A percentile compares a stretch with the other conserved stretches of the same genome.
Evolutionary conservation across 108 stramenopile genomes (phyloP).

Genomic region (Mediolabrus comicus): DNA sequence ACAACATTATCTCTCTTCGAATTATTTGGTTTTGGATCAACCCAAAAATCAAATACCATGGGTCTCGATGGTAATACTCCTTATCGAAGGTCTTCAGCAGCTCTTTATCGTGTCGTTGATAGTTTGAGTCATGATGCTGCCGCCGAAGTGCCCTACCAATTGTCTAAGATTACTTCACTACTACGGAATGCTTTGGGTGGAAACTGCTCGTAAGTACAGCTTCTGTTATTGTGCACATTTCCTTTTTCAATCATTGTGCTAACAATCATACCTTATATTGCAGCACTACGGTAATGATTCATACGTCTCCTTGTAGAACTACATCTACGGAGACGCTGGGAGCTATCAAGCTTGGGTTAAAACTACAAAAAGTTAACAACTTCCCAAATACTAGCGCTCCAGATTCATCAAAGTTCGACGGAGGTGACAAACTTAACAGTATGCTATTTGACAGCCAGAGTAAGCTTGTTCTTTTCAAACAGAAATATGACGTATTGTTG

Average conservation of each 20-base stretch:
- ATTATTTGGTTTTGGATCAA: neutral
- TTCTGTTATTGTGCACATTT: too few relatives aligned
- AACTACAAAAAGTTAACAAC: conserved; percentile 6
- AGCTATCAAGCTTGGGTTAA: conserved; percentile 11
- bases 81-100: neutral
- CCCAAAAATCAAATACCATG: neutral
- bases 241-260: too few relatives aligned
- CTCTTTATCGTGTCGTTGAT: conserved; percentile 4
- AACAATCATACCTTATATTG: too few relatives aligned
- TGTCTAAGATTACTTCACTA: conserved; percentile 9
- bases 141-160: neutral
- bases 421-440: neutral
- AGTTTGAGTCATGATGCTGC: neutral
- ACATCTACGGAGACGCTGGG: conserved; percentile 1
- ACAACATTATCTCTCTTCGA: neutral
- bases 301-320: conserved; percentile 10
- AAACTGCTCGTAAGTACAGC: too few relatives aligned
- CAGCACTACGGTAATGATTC: conserved; percentile 3
- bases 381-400: neutral
- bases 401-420: neutral
- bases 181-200: conserved; percentile 16
- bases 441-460: neutral
- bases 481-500: neutral
- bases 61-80: neutral
- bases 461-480: neutral